Evolutionary conservation across 129 eudicot genomes (phyloP).

Genomic region (Helianthus annuus): DNA sequence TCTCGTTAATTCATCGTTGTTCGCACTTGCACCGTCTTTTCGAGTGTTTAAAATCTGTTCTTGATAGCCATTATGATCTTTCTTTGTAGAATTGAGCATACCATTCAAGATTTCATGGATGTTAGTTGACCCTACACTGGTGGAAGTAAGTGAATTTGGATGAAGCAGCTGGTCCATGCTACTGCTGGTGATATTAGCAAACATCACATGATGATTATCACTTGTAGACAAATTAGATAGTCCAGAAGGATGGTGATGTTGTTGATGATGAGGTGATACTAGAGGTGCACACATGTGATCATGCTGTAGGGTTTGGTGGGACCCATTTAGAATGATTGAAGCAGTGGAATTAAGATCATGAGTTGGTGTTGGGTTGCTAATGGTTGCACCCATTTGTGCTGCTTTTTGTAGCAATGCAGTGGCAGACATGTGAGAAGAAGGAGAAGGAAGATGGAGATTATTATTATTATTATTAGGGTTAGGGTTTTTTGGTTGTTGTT

Average conservation of each 20-base stretch:
- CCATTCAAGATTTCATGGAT: constrained; percentile 43
- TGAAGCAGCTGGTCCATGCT: constrained; percentile 43
- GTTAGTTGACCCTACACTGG: constrained; percentile 39
- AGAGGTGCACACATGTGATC: constrained; percentile 63
- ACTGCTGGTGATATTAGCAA: constrained; percentile 2
- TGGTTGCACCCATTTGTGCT: constrained; percentile 72
- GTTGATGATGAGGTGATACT: constrained; percentile 35
- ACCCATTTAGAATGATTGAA: constrained; percentile 31
- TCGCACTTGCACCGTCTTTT: constrained; percentile 28
- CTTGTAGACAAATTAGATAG: constrained; percentile 46
- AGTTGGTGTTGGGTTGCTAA: constrained; percentile 29
- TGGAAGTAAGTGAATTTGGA: constrained; percentile 28
- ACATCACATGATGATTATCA: constrained; percentile 42
- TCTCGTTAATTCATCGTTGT: constrained; percentile 59
- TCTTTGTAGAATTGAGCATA: constrained; percentile 35
- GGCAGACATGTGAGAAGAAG: constrained; percentile 58
- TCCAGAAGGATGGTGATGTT: constrained; percentile 11
- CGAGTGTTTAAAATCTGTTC: constrained; percentile 8
- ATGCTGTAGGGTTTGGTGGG: constrained; percentile 42
- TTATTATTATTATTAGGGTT: constrained; percentile 23
- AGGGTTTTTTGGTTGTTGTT: constrained; percentile 1
- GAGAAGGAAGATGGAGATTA: constrained; percentile 25
- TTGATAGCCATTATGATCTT: constrained; percentile 23
- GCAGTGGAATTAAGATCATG: neutral
- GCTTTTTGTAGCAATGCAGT: constrained; percentile 79